Evolutionary conservation across 805 yeast species (phyloP).

Genomic region (Starmerella asiatica): DNA sequence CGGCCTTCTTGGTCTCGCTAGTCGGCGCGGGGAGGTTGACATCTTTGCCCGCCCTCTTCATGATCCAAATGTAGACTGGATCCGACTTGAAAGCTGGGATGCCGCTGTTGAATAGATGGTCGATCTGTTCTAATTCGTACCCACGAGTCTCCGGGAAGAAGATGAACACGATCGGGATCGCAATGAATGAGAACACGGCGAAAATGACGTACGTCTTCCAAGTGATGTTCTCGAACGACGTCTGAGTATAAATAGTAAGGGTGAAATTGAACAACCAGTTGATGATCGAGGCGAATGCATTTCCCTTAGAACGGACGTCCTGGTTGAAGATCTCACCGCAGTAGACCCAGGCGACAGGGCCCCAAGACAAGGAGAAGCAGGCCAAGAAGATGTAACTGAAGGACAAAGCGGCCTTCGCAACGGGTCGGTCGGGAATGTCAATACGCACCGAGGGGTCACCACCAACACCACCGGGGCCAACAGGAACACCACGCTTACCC

Average conservation of each 20-base stretch:
- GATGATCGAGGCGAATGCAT: constrained; percentile 57
- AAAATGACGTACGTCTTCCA: constrained; percentile 56
- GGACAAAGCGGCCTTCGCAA: constrained; percentile 39
- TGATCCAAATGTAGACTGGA: constrained; percentile 10
- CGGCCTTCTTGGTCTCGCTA: constrained; percentile 1
- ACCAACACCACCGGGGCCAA: constrained; percentile 17
- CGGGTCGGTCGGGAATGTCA: constrained; percentile 38
- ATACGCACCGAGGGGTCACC: constrained; percentile 34
- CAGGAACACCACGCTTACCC: constrained; percentile 16
- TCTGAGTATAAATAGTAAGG: constrained; percentile 57
- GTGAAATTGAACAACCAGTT: constrained; percentile 72
- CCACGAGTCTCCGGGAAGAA: constrained; percentile 55
- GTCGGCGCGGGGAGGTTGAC: constrained; percentile 10
- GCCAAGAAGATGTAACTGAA: constrained; percentile 50
- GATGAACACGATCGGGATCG: constrained; percentile 44
- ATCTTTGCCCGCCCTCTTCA: constrained; percentile 11
- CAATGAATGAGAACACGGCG: constrained; percentile 53
- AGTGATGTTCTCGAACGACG: constrained; percentile 58
- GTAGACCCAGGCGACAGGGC: constrained; percentile 64
- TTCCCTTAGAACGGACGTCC: constrained; percentile 61
- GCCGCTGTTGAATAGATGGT: constrained; percentile 36
- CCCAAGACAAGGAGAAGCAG: constrained; percentile 75
- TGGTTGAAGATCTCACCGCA: constrained; percentile 55
- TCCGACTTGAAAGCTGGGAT: constrained; percentile 21
- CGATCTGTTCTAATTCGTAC: constrained; percentile 53